A percentile compares a stretch with the other conserved stretches of the same genome.
Evolutionary conservation across 257 asterid species (phyloP).

Genomic region (Nicotiana sylvestris): DNA sequence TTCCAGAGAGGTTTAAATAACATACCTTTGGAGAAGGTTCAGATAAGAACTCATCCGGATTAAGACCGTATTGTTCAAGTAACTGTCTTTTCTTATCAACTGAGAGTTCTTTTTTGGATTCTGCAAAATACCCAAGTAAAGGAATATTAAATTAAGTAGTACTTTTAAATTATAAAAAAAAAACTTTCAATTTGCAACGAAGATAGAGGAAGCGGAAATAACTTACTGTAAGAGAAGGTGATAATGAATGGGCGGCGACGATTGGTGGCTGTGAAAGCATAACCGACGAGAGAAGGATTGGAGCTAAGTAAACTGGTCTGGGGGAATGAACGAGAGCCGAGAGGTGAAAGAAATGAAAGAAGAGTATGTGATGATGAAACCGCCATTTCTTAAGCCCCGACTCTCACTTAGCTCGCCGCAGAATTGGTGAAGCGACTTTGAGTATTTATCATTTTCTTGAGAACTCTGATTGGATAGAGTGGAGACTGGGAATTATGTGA

Average conservation of each 20-base stretch:
- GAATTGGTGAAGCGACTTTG: neutral
- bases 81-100: slow-evolving; percentile 55
- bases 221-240: slow-evolving; percentile 55
- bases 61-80: slow-evolving; percentile 68
- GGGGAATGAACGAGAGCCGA: slow-evolving; percentile 9
- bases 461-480: neutral
- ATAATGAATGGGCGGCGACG: slow-evolving; percentile 36
- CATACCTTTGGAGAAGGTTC: slow-evolving; percentile 65
- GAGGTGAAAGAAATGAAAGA: slow-evolving; percentile 16
- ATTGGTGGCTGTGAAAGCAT: slow-evolving; percentile 23
- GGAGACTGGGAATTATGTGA: too few species aligned
- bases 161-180: too few species aligned
- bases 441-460: too few species aligned
- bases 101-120: slow-evolving; percentile 40
- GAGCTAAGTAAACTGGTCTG: slow-evolving; percentile 21
- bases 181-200: neutral
- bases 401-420: neutral
- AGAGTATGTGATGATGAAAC: slow-evolving; percentile 21
- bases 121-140: slow-evolving; percentile 25
- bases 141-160: too few species aligned
- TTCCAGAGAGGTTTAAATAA: neutral
- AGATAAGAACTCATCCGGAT: slow-evolving; percentile 67
- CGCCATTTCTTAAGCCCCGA: slow-evolving; percentile 39
- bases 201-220: neutral
- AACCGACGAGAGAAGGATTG: slow-evolving; percentile 18